A percentile compares a stretch with the other conserved stretches of the same genome.
These are phyloP conservation scores for Exophiala phaeomuriformis DNA, from an alignment of 2,329 filamentous ascomycete genomes.

Conservation along the genomic window DNA sequence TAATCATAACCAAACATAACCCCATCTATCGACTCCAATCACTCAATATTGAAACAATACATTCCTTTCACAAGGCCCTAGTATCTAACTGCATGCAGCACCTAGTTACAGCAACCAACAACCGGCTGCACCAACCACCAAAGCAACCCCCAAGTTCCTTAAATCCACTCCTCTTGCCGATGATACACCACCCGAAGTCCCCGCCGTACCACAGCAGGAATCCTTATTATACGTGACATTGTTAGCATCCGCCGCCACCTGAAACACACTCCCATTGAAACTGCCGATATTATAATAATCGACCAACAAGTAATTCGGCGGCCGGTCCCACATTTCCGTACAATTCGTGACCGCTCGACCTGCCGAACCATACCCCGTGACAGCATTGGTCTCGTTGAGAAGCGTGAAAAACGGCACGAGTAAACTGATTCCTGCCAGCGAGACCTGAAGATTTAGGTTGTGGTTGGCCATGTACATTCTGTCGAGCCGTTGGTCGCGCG, in stretches of 20 bases:
- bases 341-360: constrained; percentile 60
- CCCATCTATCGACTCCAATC: too few relatives aligned
- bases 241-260: constrained; percentile 63
- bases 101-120: too few relatives aligned
- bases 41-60: too few relatives aligned
- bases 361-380: constrained; percentile 57
- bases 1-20: too few relatives aligned
- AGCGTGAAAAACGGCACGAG: constrained; percentile 65
- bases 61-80: too few relatives aligned
- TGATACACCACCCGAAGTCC: neutral
- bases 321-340: constrained; percentile 54
- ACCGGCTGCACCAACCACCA: neutral
- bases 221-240: constrained; percentile 58
- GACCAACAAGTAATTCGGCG: constrained; percentile 73
- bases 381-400: constrained; percentile 65
- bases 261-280: constrained; percentile 66
- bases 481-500: constrained; percentile 45
- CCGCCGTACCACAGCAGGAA: constrained; percentile 33
- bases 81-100: too few relatives aligned
- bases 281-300: constrained; percentile 74
- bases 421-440: constrained; percentile 55
- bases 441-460: constrained; percentile 75
- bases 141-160: neutral
- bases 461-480: constrained; percentile 81
- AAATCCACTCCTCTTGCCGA: neutral